A percentile compares a stretch with the other conserved stretches of the same genome.
Conservation (phyloP, 305 asterid species). For the Fraxinus greggii region DNA sequence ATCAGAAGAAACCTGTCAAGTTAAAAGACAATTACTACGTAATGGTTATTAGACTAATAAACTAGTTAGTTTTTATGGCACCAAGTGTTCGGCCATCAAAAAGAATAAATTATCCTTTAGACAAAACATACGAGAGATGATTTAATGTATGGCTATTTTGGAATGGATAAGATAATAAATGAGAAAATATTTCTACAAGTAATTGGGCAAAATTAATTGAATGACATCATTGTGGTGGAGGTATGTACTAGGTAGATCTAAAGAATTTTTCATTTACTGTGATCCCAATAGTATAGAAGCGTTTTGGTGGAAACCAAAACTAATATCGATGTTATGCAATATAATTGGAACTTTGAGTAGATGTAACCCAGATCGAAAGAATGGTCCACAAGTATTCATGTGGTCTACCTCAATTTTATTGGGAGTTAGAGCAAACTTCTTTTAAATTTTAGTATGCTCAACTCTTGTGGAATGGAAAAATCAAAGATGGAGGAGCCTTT, state of each 20-base stretch:
- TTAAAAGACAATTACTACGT: not conserved
- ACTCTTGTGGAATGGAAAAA: not conserved
- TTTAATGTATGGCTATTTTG: not conserved
- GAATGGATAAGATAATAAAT: not conserved
- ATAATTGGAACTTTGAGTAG: not conserved
- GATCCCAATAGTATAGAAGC: not conserved
- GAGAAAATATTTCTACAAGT: not conserved
- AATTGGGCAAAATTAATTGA: not conserved
- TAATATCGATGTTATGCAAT: not conserved
- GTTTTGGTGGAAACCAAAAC: not conserved
- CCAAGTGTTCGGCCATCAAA: not conserved
- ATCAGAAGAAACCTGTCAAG: not conserved
- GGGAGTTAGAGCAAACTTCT: not conserved
- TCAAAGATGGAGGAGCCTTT: not conserved
- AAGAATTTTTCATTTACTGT: not conserved
- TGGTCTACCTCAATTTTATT: not conserved
- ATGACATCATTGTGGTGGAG: not conserved
- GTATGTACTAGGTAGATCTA: not conserved
- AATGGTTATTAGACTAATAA: not conserved
- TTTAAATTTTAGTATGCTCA: not conserved
- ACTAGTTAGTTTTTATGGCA: not conserved
- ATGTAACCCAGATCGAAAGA: not conserved
- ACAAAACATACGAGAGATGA: not conserved
- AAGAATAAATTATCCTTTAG: not conserved
- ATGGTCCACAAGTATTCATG: not conserved